Evolutionary conservation across 345 rosid genomes (phyloP).

Genomic region (Euphorbia tirucalli): DNA sequence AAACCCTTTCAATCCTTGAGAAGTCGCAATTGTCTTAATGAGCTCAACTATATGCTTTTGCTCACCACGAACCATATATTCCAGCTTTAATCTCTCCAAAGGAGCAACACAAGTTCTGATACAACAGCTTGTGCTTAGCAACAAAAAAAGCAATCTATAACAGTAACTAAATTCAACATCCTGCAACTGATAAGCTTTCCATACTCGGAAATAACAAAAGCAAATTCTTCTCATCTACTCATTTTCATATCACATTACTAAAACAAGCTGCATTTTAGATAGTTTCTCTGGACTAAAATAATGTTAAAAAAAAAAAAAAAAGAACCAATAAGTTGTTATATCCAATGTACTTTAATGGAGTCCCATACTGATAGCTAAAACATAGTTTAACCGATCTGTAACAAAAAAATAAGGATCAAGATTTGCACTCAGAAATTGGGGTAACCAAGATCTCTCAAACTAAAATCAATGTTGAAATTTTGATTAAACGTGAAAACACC

Average conservation of each 20-base stretch:
- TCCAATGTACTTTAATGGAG: background rate
- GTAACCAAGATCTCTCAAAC: background rate
- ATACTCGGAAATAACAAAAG: too few relatives aligned
- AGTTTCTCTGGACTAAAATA: background rate
- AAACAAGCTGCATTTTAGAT: background rate
- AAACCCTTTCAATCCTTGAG: conserved; percentile 64
- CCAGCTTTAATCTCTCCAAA: conserved; percentile 73
- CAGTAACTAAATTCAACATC: background rate
- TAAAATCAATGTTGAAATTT: background rate
- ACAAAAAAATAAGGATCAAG: background rate
- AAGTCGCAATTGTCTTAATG: conserved; percentile 48
- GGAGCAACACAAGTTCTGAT: conserved; percentile 76
- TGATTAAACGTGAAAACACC: background rate
- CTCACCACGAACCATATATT: conserved; percentile 70
- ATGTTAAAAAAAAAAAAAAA: background rate
- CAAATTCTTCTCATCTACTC: background rate
- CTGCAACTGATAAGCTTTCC: background rate
- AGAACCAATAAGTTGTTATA: background rate
- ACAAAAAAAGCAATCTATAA: background rate
- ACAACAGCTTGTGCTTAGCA: conserved; percentile 14
- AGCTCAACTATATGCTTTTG: conserved; percentile 50
- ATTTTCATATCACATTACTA: background rate
- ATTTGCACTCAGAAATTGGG: background rate
- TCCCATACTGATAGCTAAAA: background rate
- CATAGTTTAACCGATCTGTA: background rate